These are phyloP conservation scores for Vanderwaltozyma tropicalis DNA, from an alignment of 805 yeast species.

Conservation along the genomic window DNA sequence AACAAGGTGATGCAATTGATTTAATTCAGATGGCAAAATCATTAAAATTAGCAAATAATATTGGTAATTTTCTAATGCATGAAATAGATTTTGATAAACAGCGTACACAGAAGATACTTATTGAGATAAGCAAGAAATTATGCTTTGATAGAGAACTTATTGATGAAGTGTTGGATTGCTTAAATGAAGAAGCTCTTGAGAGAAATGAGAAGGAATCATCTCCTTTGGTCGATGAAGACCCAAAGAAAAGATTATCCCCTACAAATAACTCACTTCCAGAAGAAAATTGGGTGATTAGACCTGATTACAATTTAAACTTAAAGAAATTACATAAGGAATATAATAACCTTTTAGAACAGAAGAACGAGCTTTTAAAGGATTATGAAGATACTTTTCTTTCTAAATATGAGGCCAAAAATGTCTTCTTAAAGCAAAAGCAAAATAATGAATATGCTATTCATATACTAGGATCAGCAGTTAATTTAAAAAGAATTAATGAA, in stretches of 20 bases:
- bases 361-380: slow-evolving; percentile 18
- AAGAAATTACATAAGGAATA: slow-evolving; percentile 28
- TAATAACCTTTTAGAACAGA: slow-evolving; percentile 21
- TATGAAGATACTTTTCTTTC: slow-evolving; percentile 23
- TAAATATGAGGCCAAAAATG: slow-evolving; percentile 22
- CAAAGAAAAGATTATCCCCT: not conserved
- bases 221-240: not conserved
- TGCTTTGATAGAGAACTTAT: slow-evolving; percentile 35
- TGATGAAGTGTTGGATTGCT: slow-evolving; percentile 31
- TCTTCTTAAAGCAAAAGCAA: slow-evolving; percentile 33
- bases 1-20: slow-evolving; percentile 36
- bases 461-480: slow-evolving; percentile 32
- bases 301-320: slow-evolving; percentile 27
- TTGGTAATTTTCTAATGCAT: slow-evolving; percentile 15
- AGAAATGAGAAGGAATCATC: not conserved
- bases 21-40: slow-evolving; percentile 36
- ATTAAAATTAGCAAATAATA: slow-evolving; percentile 27
- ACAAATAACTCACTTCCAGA: not conserved
- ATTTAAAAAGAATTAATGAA: slow-evolving; percentile 14
- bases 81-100: slow-evolving; percentile 5
- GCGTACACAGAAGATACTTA: slow-evolving; percentile 14
- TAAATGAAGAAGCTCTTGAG: slow-evolving; percentile 33
- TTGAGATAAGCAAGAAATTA: slow-evolving; percentile 21
- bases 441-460: slow-evolving; percentile 40
- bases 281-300: slow-evolving; percentile 29